A percentile compares a stretch with the other conserved stretches of the same genome.
phyloP scores from a whole-genome alignment of 169 alveolate genomes.

The Ichthyophthirius multifiliis region DNA sequence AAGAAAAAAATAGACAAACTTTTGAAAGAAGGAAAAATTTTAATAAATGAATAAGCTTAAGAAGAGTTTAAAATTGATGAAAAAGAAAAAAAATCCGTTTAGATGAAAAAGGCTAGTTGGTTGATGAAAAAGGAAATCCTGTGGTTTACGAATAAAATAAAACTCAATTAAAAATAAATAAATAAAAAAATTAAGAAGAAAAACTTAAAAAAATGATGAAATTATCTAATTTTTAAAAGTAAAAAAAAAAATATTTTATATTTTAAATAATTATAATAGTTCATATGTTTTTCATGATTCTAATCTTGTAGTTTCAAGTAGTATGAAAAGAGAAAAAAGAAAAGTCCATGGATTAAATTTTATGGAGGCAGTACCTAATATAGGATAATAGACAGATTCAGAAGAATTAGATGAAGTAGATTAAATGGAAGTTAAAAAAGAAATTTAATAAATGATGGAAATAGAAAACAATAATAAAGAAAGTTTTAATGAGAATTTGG shows the following conservation, averaged over 20 bases:
- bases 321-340: conserved; percentile 19
- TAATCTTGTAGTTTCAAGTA: neutral
- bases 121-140: conserved; percentile 50
- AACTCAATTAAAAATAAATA: conserved; percentile 35
- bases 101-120: conserved; percentile 46
- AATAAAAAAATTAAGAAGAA: conserved; percentile 27
- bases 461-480: neutral
- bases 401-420: neutral
- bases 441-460: neutral
- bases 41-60: neutral
- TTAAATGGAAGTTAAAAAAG: neutral
- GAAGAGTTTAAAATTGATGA: neutral
- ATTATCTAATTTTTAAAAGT: neutral
- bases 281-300: neutral
- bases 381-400: neutral
- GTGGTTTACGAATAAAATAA: conserved; percentile 17
- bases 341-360: conserved; percentile 31
- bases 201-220: conserved; percentile 12
- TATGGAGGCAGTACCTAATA: no score
- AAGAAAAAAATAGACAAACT: neutral
- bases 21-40: neutral
- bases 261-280: neutral
- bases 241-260: neutral
- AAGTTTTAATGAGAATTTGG: neutral
- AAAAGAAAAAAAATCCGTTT: conserved; percentile 33